Percentiles rank a stretch among this genome's conserved stretches.
These are phyloP conservation scores for Colletotrichum sp. DNA, from an alignment of 2,329 filamentous ascomycete genomes.

Conservation along the genomic window DNA sequence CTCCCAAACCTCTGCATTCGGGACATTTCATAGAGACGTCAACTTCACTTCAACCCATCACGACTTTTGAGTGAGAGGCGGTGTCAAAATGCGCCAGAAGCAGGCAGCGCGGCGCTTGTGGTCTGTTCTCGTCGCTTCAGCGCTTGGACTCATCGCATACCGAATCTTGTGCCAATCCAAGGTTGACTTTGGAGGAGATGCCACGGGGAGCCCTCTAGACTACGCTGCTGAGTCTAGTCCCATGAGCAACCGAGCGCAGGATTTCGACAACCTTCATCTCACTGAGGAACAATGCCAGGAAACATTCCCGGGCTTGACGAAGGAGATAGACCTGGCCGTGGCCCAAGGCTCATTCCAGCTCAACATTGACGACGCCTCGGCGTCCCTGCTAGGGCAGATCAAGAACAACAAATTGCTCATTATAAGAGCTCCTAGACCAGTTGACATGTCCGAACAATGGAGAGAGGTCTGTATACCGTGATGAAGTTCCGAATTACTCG, in stretches of 20 bases:
- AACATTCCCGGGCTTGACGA: slow-evolving; percentile 50
- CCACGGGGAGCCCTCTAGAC: not conserved
- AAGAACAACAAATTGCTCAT: slow-evolving; percentile 42
- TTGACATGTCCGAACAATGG: slow-evolving; percentile 49
- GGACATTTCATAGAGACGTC: not conserved
- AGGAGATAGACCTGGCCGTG: slow-evolving; percentile 50
- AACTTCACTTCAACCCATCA: not conserved
- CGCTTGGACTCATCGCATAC: not conserved
- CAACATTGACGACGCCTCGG: slow-evolving; percentile 28
- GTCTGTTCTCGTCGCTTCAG: not conserved
- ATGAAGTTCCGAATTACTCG: not conserved
- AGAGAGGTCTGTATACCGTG: slow-evolving; percentile 31
- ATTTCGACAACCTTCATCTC: slow-evolving; percentile 39
- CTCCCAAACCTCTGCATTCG: not conserved
- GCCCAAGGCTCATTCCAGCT: slow-evolving; percentile 49
- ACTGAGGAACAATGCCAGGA: slow-evolving; percentile 45
- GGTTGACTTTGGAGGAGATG: not conserved
- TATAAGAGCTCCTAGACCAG: slow-evolving; percentile 42
- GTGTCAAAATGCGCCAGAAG: not conserved
- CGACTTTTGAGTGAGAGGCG: not conserved
- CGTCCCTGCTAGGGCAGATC: slow-evolving; percentile 41
- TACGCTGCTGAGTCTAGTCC: not conserved
- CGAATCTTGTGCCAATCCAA: not conserved
- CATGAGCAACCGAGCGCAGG: not conserved
- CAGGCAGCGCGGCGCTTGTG: not conserved